phyloP scores from a whole-genome alignment of 2,329 filamentous ascomycete species.

The Exophiala viscosa region DNA sequence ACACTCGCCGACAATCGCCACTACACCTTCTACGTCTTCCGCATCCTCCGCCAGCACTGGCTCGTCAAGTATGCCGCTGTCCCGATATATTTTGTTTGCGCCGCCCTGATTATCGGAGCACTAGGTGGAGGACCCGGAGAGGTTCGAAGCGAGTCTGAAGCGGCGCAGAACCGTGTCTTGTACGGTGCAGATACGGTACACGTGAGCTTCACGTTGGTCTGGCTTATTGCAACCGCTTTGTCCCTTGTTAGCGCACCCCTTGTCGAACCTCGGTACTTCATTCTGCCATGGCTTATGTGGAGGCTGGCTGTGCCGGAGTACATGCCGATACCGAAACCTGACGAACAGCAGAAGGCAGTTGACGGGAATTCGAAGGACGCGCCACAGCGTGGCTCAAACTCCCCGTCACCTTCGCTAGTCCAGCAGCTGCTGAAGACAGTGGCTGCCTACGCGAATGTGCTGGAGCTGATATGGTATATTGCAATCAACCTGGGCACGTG shows the following conservation, averaged over 20 bases:
- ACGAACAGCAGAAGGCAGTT: background rate
- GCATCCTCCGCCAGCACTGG: constrained; percentile 66
- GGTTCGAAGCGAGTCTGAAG: constrained; percentile 15
- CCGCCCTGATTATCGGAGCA: constrained; percentile 63
- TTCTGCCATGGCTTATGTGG: constrained; percentile 93
- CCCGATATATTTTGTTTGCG: constrained; percentile 66
- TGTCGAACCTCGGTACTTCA: constrained; percentile 94
- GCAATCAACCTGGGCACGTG: constrained; percentile 51
- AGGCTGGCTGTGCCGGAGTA: constrained; percentile 63
- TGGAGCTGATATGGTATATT: constrained; percentile 59
- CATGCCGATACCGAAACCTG: constrained; percentile 1
- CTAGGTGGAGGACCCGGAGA: constrained; percentile 43
- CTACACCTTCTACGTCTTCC: constrained; percentile 96
- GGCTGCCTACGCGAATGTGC: constrained; percentile 34
- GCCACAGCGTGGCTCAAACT: constrained; percentile 28
- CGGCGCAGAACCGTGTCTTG: constrained; percentile 12
- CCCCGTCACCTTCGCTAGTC: constrained; percentile 19
- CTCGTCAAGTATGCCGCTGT: constrained; percentile 64
- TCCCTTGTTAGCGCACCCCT: constrained; percentile 84
- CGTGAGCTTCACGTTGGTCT: constrained; percentile 56
- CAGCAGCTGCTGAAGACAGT: constrained; percentile 29
- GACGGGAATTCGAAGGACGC: constrained; percentile 6
- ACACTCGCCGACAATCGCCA: constrained; percentile 94
- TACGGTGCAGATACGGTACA: constrained; percentile 30
- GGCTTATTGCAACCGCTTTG: constrained; percentile 67